A percentile compares a stretch with the other conserved stretches of the same genome.
Conservation (phyloP, 2,329 filamentous ascomycete species). For the Leptodontidium sp. region DNA sequence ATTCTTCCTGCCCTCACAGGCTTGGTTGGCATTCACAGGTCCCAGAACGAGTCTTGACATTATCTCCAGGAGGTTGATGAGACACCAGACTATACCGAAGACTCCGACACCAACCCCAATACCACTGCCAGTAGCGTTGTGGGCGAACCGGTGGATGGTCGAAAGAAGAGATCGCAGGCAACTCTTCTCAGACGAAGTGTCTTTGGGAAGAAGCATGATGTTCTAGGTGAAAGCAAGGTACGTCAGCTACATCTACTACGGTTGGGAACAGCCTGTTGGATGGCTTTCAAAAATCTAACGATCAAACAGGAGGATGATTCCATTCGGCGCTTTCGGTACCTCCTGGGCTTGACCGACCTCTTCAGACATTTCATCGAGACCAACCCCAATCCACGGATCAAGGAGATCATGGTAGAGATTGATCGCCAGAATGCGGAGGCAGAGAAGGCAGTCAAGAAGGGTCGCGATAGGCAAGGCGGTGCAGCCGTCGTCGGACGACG, state of each 20-base stretch:
- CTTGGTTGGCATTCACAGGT: neutral
- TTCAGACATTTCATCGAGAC: slow-evolving; percentile 99
- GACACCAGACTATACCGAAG: slow-evolving; percentile 71
- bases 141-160: slow-evolving; percentile 81
- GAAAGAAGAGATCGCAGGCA: slow-evolving; percentile 85
- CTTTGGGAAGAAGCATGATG: slow-evolving; percentile 93
- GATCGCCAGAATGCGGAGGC: slow-evolving; percentile 89
- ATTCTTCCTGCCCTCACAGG: neutral
- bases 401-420: slow-evolving; percentile 92
- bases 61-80: slow-evolving; percentile 63
- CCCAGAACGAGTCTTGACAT: slow-evolving; percentile 5
- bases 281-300: slow-evolving; percentile 2
- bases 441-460: slow-evolving; percentile 71
- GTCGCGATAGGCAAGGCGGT: slow-evolving; percentile 81
- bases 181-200: slow-evolving; percentile 91
- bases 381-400: slow-evolving; percentile 93
- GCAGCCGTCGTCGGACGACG: slow-evolving; percentile 80
- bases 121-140: slow-evolving; percentile 84
- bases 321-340: slow-evolving; percentile 91
- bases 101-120: slow-evolving; percentile 72
- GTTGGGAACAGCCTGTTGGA: neutral
- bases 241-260: slow-evolving; percentile 28
- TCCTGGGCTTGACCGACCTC: slow-evolving; percentile 92
- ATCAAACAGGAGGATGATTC: slow-evolving; percentile 84
- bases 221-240: slow-evolving; percentile 92